A percentile compares a stretch with the other conserved stretches of the same genome.
Evolutionary conservation across 331 rosid genomes (phyloP).

Genomic region (Quercus tomentella): DNA sequence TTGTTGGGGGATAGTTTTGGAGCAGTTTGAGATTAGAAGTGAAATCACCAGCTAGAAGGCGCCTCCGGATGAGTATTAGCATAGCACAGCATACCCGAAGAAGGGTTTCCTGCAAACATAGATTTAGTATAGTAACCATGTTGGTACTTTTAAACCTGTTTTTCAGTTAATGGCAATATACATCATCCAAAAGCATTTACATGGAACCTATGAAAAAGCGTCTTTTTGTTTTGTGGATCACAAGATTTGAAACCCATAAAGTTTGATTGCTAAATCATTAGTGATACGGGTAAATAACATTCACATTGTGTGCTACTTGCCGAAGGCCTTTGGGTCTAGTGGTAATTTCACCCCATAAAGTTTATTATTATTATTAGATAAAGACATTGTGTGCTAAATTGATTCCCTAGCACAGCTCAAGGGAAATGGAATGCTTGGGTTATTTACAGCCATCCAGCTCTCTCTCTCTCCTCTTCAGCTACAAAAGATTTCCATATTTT

Average conservation of each 20-base stretch:
- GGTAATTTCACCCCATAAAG: too few relatives aligned
- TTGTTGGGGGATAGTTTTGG: constrained; percentile 84
- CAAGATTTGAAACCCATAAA: not conserved
- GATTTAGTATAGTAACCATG: not conserved
- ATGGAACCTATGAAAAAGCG: not conserved
- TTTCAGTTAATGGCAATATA: not conserved
- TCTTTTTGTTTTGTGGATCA: not conserved
- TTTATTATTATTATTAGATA: not conserved
- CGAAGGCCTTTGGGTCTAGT: too few relatives aligned
- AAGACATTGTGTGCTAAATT: too few relatives aligned
- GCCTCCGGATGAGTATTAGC: constrained; percentile 85
- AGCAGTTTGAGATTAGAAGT: constrained; percentile 93
- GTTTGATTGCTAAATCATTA: not conserved
- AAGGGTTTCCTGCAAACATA: constrained; percentile 73
- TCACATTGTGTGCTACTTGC: not conserved
- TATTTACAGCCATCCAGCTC: not conserved
- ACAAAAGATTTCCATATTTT: not conserved
- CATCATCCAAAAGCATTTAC: not conserved
- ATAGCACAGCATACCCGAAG: constrained; percentile 95
- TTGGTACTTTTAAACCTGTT: not conserved
- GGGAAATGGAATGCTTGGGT: not conserved
- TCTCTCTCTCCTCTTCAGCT: not conserved
- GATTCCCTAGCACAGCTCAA: not conserved
- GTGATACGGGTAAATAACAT: not conserved
- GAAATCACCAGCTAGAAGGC: constrained; percentile 96